Evolutionary conservation across 2,329 filamentous ascomycete genomes (phyloP).

Genomic region (Canariomyces notabilis): DNA sequence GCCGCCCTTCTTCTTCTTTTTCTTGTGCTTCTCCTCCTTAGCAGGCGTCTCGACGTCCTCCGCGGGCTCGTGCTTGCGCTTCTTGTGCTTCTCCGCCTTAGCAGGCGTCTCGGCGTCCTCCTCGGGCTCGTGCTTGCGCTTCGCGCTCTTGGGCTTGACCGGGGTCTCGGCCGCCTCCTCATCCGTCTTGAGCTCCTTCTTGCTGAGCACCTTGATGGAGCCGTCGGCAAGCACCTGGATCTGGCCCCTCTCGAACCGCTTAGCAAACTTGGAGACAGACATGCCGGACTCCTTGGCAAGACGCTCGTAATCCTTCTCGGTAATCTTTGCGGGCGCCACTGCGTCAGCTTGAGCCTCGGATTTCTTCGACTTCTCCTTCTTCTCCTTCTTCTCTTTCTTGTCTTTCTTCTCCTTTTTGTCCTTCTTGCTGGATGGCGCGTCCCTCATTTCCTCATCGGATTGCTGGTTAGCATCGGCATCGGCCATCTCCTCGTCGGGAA

Average conservation of each 20-base stretch:
- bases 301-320: slow-evolving; percentile 52
- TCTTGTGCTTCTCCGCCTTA: slow-evolving; percentile 57
- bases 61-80: slow-evolving; percentile 46
- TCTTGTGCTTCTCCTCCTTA: slow-evolving; percentile 57
- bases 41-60: too few species aligned
- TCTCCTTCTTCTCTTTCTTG: slow-evolving; percentile 36
- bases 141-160: slow-evolving; percentile 46
- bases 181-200: slow-evolving; percentile 67
- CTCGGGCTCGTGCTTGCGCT: slow-evolving; percentile 66
- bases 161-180: slow-evolving; percentile 45
- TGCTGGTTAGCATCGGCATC: slow-evolving; percentile 8
- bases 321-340: slow-evolving; percentile 39
- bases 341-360: slow-evolving; percentile 25
- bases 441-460: slow-evolving; percentile 23
- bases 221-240: slow-evolving; percentile 63
- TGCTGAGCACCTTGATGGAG: slow-evolving; percentile 62
- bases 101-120: slow-evolving; percentile 59
- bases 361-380: slow-evolving; percentile 35
- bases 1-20: slow-evolving; percentile 41
- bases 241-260: slow-evolving; percentile 71
- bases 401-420: slow-evolving; percentile 19
- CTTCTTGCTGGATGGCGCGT: slow-evolving; percentile 19
- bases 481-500: slow-evolving; percentile 34
- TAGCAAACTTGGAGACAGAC: slow-evolving; percentile 70
- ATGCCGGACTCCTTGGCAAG: slow-evolving; percentile 63